Conservation (phyloP, 2,329 filamentous ascomycete genomes). For the Coniochaeta ligniaria region DNA sequence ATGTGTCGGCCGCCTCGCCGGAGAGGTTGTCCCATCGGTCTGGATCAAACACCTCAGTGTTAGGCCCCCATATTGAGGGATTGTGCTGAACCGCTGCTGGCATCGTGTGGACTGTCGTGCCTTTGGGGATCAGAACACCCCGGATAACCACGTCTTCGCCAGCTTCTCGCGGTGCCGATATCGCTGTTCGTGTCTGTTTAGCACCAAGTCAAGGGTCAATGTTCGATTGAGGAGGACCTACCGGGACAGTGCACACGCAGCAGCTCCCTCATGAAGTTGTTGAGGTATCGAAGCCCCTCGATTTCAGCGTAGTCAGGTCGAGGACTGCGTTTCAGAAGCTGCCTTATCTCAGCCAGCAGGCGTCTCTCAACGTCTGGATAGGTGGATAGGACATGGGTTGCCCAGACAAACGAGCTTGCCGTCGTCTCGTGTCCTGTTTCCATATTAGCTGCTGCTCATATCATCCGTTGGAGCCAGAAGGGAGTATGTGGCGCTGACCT, state of each 20-base stretch:
- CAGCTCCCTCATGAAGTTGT: constrained; percentile 35
- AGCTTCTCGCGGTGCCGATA: constrained; percentile 23
- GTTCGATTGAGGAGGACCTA: neutral
- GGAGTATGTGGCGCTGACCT: neutral
- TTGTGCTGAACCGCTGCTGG: constrained; percentile 27
- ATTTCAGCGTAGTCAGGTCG: constrained; percentile 28
- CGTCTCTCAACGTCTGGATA: constrained; percentile 27
- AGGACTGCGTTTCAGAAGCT: constrained; percentile 18
- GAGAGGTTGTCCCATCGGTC: constrained; percentile 24
- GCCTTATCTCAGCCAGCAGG: constrained; percentile 30
- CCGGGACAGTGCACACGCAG: constrained; percentile 31
- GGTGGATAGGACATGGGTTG: constrained; percentile 27
- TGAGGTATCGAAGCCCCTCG: constrained; percentile 29
- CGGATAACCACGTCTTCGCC: constrained; percentile 22
- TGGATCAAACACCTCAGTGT: constrained; percentile 27
- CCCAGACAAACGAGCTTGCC: constrained; percentile 32
- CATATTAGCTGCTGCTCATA: neutral
- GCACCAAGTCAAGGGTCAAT: neutral
- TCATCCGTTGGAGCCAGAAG: neutral
- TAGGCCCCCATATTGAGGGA: constrained; percentile 28
- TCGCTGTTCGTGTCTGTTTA: constrained; percentile 6
- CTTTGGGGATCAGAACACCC: constrained; percentile 25
- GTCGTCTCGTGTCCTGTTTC: constrained; percentile 36
- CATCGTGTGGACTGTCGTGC: constrained; percentile 25
- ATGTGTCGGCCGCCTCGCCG: constrained; percentile 15